Conservation (phyloP, 2,329 filamentous ascomycete species). For the Aspergillus tubingensis region DNA sequence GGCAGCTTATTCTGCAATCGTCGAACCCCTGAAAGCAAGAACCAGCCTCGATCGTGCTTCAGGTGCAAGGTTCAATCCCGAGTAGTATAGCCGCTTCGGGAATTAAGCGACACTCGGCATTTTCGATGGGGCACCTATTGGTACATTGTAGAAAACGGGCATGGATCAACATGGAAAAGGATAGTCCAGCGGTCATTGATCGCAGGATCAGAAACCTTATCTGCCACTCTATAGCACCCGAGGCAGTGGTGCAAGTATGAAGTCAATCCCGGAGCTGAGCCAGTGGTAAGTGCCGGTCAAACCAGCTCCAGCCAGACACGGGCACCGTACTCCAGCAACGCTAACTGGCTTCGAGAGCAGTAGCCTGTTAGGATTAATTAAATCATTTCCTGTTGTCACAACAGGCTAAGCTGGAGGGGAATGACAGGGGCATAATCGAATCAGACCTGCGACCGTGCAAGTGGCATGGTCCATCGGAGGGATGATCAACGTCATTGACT, state of each 20-base stretch:
- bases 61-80: neutral
- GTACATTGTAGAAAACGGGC: neutral
- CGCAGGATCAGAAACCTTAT: neutral
- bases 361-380: neutral
- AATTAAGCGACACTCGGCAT: neutral
- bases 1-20: neutral
- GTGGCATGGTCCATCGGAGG: neutral
- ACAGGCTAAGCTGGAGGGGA: neutral
- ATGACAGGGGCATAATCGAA: neutral
- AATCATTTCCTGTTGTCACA: neutral
- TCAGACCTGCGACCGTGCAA: neutral
- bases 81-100: neutral
- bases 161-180: neutral
- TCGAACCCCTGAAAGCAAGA: neutral
- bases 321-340: neutral
- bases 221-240: neutral
- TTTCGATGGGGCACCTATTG: neutral
- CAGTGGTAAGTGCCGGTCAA: neutral
- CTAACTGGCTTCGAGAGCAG: neutral
- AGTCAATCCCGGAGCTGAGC: constrained; percentile 12
- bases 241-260: constrained; percentile 16
- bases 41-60: neutral
- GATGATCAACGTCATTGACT: constrained; percentile 14
- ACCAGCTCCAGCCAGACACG: neutral
- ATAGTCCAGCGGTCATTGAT: neutral